Conservation (phyloP, 2,329 filamentous ascomycete species). For the Diaporthe eres region DNA sequence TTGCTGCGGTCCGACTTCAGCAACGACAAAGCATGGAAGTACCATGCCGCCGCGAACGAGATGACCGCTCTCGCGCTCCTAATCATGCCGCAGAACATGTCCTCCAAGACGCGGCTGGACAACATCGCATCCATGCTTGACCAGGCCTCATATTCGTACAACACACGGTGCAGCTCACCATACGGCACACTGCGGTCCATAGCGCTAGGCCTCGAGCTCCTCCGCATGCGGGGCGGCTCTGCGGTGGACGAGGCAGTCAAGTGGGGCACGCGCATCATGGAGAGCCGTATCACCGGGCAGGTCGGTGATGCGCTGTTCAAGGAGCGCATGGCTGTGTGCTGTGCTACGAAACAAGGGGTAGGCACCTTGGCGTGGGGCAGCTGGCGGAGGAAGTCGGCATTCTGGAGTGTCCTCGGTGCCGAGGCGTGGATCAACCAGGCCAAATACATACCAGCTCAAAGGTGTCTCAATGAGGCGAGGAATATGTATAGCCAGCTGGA, state of each 20-base stretch:
- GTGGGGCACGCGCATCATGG: slow-evolving; percentile 86
- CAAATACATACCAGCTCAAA: slow-evolving; percentile 83
- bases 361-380: slow-evolving; percentile 78
- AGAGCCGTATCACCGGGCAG: slow-evolving; percentile 80
- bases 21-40: slow-evolving; percentile 96
- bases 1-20: slow-evolving; percentile 89
- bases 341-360: slow-evolving; percentile 78
- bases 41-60: slow-evolving; percentile 94
- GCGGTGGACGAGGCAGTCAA: slow-evolving; percentile 88
- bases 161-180: slow-evolving; percentile 83
- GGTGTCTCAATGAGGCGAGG: slow-evolving; percentile 79
- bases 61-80: slow-evolving; percentile 92
- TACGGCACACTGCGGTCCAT: slow-evolving; percentile 87
- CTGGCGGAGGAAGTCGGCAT: slow-evolving; percentile 85
- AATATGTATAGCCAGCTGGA: slow-evolving; percentile 67
- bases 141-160: slow-evolving; percentile 91
- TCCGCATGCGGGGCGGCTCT: slow-evolving; percentile 83
- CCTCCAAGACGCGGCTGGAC: slow-evolving; percentile 83
- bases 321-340: slow-evolving; percentile 89
- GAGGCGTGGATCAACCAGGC: slow-evolving; percentile 86
- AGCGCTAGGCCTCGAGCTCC: slow-evolving; percentile 81
- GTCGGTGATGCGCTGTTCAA: slow-evolving; percentile 87
- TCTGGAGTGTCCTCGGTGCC: slow-evolving; percentile 88
- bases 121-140: slow-evolving; percentile 90
- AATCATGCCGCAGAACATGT: slow-evolving; percentile 79